Evolutionary conservation across 2,329 filamentous ascomycete species (phyloP).

Genomic region (Penicillium sp.): DNA sequence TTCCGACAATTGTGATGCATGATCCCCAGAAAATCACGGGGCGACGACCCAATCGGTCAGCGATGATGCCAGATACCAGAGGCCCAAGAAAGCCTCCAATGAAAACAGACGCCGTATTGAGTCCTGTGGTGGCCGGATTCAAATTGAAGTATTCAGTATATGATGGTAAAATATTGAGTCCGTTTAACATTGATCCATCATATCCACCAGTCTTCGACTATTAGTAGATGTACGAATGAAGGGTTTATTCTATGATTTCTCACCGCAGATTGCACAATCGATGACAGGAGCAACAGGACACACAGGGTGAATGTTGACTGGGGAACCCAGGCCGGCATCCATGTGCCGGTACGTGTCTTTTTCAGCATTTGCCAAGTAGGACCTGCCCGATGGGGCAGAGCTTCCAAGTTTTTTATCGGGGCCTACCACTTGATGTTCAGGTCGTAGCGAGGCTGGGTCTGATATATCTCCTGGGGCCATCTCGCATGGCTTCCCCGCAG

Average conservation of each 20-base stretch:
- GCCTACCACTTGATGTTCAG: background rate
- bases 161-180: constrained; percentile 62
- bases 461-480: background rate
- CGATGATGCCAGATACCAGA: constrained; percentile 51
- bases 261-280: constrained; percentile 54
- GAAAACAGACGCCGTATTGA: constrained; percentile 63
- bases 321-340: constrained; percentile 56
- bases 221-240: background rate
- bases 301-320: constrained; percentile 50
- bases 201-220: constrained; percentile 38
- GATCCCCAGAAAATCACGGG: constrained; percentile 52
- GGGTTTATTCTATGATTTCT: constrained; percentile 17
- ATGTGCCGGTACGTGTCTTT: constrained; percentile 51
- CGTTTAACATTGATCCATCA: constrained; percentile 62
- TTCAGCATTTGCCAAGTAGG: constrained; percentile 39
- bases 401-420: background rate
- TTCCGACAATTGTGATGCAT: constrained; percentile 52
- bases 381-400: background rate
- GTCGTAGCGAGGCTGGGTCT: background rate
- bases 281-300: constrained; percentile 52
- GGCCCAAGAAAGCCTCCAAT: constrained; percentile 58
- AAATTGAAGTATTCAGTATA: constrained; percentile 64
- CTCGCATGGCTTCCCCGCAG: background rate
- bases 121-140: constrained; percentile 58
- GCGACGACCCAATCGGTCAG: constrained; percentile 53